A percentile compares a stretch with the other conserved stretches of the same genome.
Conservation (phyloP, 257 asterid species). For the Lavandula angustifolia region DNA sequence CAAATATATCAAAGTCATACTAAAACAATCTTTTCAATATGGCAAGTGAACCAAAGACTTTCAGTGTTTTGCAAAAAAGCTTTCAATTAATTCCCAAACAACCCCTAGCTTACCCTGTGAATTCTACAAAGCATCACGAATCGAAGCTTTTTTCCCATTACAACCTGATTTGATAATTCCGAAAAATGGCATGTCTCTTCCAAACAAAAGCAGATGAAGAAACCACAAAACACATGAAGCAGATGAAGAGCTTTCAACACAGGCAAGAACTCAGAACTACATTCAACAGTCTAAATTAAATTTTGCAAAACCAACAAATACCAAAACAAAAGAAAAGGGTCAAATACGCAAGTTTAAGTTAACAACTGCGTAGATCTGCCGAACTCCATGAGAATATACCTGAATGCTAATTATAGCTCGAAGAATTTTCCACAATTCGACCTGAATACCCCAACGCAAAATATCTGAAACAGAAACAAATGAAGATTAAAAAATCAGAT, state of each 20-base stretch:
- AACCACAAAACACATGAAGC: background rate
- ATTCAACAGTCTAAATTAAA: constrained; percentile 10
- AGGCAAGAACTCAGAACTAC: background rate
- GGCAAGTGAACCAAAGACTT: background rate
- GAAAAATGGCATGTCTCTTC: background rate
- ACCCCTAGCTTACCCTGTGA: background rate
- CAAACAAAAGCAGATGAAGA: background rate
- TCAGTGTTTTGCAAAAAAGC: background rate
- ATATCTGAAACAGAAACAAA: constrained; percentile 21
- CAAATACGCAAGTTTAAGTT: background rate
- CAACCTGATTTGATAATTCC: background rate
- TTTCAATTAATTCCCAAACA: background rate
- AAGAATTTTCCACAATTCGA: constrained; percentile 1
- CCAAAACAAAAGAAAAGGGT: background rate
- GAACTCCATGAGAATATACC: constrained; percentile 11
- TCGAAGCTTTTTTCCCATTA: background rate
- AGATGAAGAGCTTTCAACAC: background rate
- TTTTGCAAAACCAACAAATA: background rate
- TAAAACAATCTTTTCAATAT: background rate
- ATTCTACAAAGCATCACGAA: background rate
- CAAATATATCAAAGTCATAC: too few species aligned
- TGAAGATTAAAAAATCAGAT: constrained; percentile 28
- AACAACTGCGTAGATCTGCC: constrained; percentile 29
- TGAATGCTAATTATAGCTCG: constrained; percentile 16
- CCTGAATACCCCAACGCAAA: constrained; percentile 19